A percentile compares a stretch with the other conserved stretches of the same genome.
phyloP scores from a whole-genome alignment of 768 basidiomycete genomes.

The Agaricus blazei region DNA sequence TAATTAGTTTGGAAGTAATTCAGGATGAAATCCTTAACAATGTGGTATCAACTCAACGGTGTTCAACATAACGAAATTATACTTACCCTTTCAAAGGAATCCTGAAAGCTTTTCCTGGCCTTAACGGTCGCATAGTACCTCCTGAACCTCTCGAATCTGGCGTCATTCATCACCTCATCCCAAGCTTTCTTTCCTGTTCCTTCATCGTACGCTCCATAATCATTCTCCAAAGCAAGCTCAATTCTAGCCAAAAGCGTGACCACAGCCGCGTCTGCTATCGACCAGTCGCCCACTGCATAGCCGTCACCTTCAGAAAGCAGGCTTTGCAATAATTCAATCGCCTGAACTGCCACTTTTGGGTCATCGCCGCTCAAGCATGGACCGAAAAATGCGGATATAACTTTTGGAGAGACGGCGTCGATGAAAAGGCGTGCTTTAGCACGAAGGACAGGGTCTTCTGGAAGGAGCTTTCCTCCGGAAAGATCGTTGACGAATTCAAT shows the following conservation, averaged over 20 bases:
- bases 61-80: no score
- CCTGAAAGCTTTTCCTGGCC: slow-evolving; percentile 46
- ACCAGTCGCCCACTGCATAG: slow-evolving; percentile 39
- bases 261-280: slow-evolving; percentile 57
- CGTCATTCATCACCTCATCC: slow-evolving; percentile 32
- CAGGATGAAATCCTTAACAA: no score
- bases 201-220: slow-evolving; percentile 43
- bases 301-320: slow-evolving; percentile 36
- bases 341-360: slow-evolving; percentile 33
- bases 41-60: no score
- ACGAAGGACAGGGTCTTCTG: slow-evolving; percentile 48
- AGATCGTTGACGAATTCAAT: slow-evolving; percentile 65
- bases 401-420: slow-evolving; percentile 44
- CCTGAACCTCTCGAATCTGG: slow-evolving; percentile 43
- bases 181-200: slow-evolving; percentile 44
- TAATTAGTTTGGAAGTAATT: no score
- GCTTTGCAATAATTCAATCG: slow-evolving; percentile 41
- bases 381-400: slow-evolving; percentile 32
- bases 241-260: slow-evolving; percentile 55
- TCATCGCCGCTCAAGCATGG: slow-evolving; percentile 31
- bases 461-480: slow-evolving; percentile 35
- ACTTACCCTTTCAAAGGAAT: slow-evolving; percentile 50
- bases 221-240: slow-evolving; percentile 38
- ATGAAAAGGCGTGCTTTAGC: slow-evolving; percentile 62
- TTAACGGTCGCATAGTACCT: slow-evolving; percentile 44